These are phyloP conservation scores for sweet orange (Citrus sinensis) DNA, from an alignment of 345 rosid genomes.

Conservation along the genomic window DNA sequence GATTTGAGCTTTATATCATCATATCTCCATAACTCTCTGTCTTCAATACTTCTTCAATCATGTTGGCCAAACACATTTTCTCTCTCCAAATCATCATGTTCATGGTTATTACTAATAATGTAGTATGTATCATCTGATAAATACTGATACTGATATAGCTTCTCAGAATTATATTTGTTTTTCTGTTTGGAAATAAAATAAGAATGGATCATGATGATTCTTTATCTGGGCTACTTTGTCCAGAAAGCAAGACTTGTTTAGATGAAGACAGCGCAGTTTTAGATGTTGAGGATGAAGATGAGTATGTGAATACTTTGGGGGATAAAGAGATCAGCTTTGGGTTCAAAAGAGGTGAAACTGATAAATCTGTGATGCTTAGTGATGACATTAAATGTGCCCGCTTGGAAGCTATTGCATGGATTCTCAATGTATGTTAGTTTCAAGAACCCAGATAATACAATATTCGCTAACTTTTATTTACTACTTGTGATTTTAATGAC, in stretches of 20 bases:
- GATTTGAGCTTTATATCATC: neutral
- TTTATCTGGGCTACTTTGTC: slow-evolving; percentile 30
- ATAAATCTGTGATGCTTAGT: slow-evolving; percentile 19
- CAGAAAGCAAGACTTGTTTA: slow-evolving; percentile 28
- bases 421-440: slow-evolving; percentile 41
- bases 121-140: neutral
- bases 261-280: slow-evolving; percentile 11
- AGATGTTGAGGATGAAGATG: slow-evolving; percentile 19
- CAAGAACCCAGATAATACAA: neutral
- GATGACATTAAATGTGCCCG: slow-evolving; percentile 38
- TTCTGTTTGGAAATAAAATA: neutral
- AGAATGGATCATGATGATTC: slow-evolving; percentile 29
- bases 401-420: slow-evolving; percentile 47
- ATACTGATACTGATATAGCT: neutral
- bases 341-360: slow-evolving; percentile 9
- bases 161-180: neutral
- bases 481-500: neutral
- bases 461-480: neutral
- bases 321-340: slow-evolving; percentile 38
- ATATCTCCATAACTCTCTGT: neutral
- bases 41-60: slow-evolving; percentile 8
- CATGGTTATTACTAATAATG: slow-evolving; percentile 14
- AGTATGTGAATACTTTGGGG: slow-evolving; percentile 30
- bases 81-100: slow-evolving; percentile 4
- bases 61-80: slow-evolving; percentile 13